These are phyloP conservation scores for Ogataea naganishii DNA, from an alignment of 805 yeast genomes.

Conservation along the genomic window DNA sequence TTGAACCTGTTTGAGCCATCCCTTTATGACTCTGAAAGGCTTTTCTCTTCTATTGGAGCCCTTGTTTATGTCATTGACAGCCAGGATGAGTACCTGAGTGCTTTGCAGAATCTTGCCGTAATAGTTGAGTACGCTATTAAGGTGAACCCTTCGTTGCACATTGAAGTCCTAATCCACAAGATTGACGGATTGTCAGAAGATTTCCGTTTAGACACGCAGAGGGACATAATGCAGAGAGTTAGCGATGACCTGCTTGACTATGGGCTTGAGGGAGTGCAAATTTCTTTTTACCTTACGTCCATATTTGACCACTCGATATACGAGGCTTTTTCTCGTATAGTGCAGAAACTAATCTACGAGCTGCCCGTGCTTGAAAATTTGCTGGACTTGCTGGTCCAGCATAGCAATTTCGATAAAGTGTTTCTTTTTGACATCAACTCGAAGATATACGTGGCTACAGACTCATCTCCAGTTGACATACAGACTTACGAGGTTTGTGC, in stretches of 20 bases:
- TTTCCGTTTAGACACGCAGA: constrained; percentile 85
- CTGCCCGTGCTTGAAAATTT: constrained; percentile 81
- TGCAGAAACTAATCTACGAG: constrained; percentile 85
- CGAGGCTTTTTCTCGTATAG: constrained; percentile 90
- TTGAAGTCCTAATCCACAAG: constrained; percentile 91
- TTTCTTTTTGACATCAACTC: constrained; percentile 87
- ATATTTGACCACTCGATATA: constrained; percentile 94
- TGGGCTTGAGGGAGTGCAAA: constrained; percentile 86
- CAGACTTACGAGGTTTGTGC: constrained; percentile 96
- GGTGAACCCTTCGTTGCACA: constrained; percentile 75
- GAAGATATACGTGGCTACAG: constrained; percentile 92
- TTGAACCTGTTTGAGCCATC: constrained; percentile 80
- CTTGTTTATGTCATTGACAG: constrained; percentile 90
- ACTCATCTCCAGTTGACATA: constrained; percentile 90
- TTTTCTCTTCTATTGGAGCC: constrained; percentile 81
- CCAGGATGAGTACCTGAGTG: constrained; percentile 91
- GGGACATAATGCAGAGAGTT: constrained; percentile 93
- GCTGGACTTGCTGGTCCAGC: constrained; percentile 81
- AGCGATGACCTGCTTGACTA: constrained; percentile 87
- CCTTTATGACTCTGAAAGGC: constrained; percentile 59
- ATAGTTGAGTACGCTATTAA: constrained; percentile 82
- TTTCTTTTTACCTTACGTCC: constrained; percentile 84
- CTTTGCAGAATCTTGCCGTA: constrained; percentile 79
- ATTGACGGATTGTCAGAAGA: constrained; percentile 94
- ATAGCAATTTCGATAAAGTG: constrained; percentile 86